These are phyloP conservation scores for Malus hybrid DNA, from an alignment of 331 rosid species.

Conservation along the genomic window DNA sequence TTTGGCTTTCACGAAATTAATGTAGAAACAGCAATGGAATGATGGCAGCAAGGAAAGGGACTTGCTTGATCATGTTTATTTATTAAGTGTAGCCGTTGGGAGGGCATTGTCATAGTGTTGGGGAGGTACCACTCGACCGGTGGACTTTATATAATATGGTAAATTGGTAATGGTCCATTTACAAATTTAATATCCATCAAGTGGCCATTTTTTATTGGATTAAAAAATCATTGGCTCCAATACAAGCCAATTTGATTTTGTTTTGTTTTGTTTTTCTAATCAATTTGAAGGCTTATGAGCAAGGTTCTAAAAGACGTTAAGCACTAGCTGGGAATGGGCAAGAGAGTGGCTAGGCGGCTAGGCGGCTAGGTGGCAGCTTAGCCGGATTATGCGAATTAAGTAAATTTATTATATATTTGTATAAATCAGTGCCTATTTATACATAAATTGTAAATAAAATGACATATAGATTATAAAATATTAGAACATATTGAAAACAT, in stretches of 20 bases:
- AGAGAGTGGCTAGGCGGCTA: background rate
- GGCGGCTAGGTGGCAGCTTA: too few species aligned
- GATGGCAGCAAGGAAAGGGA: slow-evolving; percentile 41
- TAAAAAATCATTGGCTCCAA: background rate
- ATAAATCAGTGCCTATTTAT: too few species aligned
- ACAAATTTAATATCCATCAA: background rate
- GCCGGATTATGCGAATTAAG: too few species aligned
- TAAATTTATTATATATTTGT: too few species aligned
- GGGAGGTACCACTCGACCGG: background rate
- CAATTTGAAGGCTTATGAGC: background rate
- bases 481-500: too few species aligned
- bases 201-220: background rate
- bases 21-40: slow-evolving; percentile 28
- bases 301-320: background rate
- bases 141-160: background rate
- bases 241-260: background rate
- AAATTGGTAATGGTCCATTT: background rate
- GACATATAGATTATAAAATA: too few species aligned
- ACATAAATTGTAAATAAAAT: too few species aligned
- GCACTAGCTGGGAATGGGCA: rapidly evolving
- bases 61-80: slow-evolving; percentile 13
- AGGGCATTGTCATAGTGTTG: slow-evolving; percentile 37
- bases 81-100: slow-evolving; percentile 41
- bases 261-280: background rate
- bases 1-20: background rate